These are phyloP conservation scores for Plantago ovata DNA, from an alignment of 257 asterid species.

Conservation along the genomic window DNA sequence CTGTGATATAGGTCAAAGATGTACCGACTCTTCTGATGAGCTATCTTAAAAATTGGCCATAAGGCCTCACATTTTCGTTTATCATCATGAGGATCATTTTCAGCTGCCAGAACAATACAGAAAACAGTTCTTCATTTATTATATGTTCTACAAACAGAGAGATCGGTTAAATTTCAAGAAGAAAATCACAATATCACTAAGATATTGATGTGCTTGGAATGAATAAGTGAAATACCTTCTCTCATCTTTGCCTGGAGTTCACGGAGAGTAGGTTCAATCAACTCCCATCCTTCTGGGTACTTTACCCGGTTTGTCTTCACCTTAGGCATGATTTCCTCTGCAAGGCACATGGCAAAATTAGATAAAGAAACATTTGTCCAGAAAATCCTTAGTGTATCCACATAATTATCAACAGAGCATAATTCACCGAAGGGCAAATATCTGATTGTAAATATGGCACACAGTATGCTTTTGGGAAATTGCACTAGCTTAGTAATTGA, in stretches of 20 bases:
- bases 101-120: constrained; percentile 45
- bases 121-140: background rate
- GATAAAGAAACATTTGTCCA: background rate
- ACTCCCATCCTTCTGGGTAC: constrained; percentile 89
- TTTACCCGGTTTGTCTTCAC: constrained; percentile 81
- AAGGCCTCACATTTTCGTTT: constrained; percentile 78
- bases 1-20: constrained; percentile 66
- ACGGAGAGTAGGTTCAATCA: constrained; percentile 82
- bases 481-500: too few relatives aligned
- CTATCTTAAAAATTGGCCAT: constrained; percentile 95
- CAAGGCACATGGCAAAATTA: constrained; percentile 20
- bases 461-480: too few relatives aligned
- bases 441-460: too few relatives aligned
- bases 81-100: constrained; percentile 81
- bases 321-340: constrained; percentile 72
- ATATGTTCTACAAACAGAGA: background rate
- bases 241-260: constrained; percentile 92
- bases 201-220: background rate
- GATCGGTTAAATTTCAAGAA: background rate
- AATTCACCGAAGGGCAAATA: too few relatives aligned
- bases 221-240: constrained; percentile 49
- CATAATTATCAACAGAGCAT: too few relatives aligned
- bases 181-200: background rate
- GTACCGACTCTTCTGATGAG: constrained; percentile 91
- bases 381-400: background rate